A percentile compares a stretch with the other conserved stretches of the same genome.
These are phyloP conservation scores for Microbotryum violaceum DNA, from an alignment of 1,284 basidiomycete genomes.

Conservation along the genomic window DNA sequence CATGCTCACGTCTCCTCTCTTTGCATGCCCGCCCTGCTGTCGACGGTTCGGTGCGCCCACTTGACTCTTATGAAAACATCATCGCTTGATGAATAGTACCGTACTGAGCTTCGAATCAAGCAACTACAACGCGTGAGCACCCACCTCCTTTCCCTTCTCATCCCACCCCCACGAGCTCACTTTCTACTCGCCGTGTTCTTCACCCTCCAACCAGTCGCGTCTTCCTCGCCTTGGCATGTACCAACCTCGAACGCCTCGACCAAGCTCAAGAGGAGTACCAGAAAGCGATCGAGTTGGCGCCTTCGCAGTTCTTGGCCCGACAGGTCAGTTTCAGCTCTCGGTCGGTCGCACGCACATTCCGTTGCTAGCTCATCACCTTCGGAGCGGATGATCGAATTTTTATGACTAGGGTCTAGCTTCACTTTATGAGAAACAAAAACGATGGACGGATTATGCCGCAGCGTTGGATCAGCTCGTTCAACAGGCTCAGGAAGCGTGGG, in stretches of 20 bases:
- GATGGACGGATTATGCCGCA: constrained; percentile 37
- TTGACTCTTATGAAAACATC: constrained; percentile 2
- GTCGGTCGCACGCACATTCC: too few relatives aligned
- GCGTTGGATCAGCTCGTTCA: constrained; percentile 38
- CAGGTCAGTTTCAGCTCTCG: constrained; percentile 31
- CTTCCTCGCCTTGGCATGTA: constrained; percentile 66
- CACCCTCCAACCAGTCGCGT: constrained; percentile 53
- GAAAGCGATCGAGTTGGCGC: constrained; percentile 39
- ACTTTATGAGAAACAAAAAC: constrained; percentile 39
- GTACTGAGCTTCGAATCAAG: constrained; percentile 30
- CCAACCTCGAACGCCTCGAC: constrained; percentile 61
- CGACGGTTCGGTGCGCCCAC: not conserved
- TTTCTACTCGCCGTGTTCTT: not conserved
- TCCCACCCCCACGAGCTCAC: not conserved
- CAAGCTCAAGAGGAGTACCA: constrained; percentile 65
- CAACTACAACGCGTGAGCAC: constrained; percentile 34
- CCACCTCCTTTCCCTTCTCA: not conserved
- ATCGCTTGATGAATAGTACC: constrained; percentile 12
- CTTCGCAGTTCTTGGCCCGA: constrained; percentile 39
- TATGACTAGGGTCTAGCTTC: constrained; percentile 39
- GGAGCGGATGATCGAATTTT: not conserved
- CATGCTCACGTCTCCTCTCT: too few relatives aligned
- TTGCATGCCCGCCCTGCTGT: constrained; percentile 2
- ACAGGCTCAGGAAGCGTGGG: constrained; percentile 32
- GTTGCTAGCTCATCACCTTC: too few relatives aligned